Conservation (phyloP, 305 asterid genomes). For the Fraxinus angustifolia region DNA sequence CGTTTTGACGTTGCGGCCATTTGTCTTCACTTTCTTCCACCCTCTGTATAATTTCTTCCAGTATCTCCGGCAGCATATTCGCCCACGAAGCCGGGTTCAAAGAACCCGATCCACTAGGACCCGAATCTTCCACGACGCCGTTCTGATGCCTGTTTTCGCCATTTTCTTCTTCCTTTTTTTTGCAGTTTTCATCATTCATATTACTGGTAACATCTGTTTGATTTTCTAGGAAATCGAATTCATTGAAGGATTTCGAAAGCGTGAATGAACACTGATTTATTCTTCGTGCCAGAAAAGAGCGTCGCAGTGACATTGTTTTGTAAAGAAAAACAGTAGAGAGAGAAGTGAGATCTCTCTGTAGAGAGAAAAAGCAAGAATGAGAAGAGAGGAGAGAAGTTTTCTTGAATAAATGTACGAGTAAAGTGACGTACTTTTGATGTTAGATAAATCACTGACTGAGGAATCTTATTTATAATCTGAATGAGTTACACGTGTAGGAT, state of each 20-base stretch:
- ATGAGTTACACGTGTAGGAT: conserved; percentile 7
- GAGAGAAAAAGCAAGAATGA: background rate
- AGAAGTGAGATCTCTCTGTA: background rate
- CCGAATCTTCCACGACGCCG: conserved; percentile 31
- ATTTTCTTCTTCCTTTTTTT: conserved; percentile 17
- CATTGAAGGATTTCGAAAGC: conserved; percentile 54
- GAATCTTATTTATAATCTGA: too few relatives aligned
- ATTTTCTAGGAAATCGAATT: conserved; percentile 31
- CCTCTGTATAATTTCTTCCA: conserved; percentile 65
- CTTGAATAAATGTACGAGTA: background rate
- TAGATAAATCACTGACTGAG: background rate
- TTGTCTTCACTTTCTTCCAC: conserved; percentile 69
- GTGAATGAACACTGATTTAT: conserved; percentile 60
- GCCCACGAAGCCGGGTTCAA: conserved; percentile 56
- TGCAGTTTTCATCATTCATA: background rate
- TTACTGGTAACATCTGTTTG: conserved; percentile 10
- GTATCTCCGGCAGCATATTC: conserved; percentile 73
- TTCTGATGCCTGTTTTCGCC: conserved; percentile 17
- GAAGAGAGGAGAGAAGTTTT: conserved; percentile 13
- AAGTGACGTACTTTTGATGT: background rate
- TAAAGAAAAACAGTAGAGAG: background rate
- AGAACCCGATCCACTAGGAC: conserved; percentile 20
- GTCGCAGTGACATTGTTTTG: conserved; percentile 51
- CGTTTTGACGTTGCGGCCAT: conserved; percentile 86
- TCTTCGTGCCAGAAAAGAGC: conserved; percentile 70